Conservation (phyloP, 2,329 filamentous ascomycete genomes). For the Paradendryphiella salina region DNA sequence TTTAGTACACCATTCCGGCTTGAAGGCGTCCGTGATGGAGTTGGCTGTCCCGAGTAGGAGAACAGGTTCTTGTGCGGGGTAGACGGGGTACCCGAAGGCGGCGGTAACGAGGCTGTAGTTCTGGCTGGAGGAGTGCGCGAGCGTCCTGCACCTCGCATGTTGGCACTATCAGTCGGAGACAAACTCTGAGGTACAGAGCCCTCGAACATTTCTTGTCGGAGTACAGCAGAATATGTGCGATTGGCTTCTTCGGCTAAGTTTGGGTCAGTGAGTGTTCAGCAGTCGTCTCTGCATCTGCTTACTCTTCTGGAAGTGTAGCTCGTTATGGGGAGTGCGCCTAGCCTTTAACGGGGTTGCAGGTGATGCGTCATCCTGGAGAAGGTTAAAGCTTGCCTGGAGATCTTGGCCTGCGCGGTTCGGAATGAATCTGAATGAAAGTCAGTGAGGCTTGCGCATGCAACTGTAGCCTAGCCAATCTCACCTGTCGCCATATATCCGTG, state of each 20-base stretch:
- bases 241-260: slow-evolving; percentile 84
- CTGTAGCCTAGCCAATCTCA: slow-evolving; percentile 16
- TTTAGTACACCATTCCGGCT: slow-evolving; percentile 80
- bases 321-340: slow-evolving; percentile 81
- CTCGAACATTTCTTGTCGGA: slow-evolving; percentile 92
- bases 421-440: slow-evolving; percentile 71
- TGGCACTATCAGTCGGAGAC: slow-evolving; percentile 56
- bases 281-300: slow-evolving; percentile 15
- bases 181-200: slow-evolving; percentile 73
- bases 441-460: neutral
- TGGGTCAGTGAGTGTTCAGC: slow-evolving; percentile 16
- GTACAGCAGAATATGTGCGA: slow-evolving; percentile 81
- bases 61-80: slow-evolving; percentile 98
- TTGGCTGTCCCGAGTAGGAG: slow-evolving; percentile 83
- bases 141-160: slow-evolving; percentile 66
- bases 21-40: slow-evolving; percentile 85
- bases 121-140: slow-evolving; percentile 80
- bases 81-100: slow-evolving; percentile 78
- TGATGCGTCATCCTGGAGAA: slow-evolving; percentile 89
- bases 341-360: slow-evolving; percentile 86
- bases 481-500: slow-evolving; percentile 64
- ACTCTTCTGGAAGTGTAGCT: slow-evolving; percentile 91
- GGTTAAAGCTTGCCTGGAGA: slow-evolving; percentile 86
- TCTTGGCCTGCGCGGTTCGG: slow-evolving; percentile 92
- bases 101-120: slow-evolving; percentile 64